A percentile compares a stretch with the other conserved stretches of the same genome.
Conservation (phyloP, 495 filamentous ascomycete genomes). For the Podospora tetraspora region DNA sequence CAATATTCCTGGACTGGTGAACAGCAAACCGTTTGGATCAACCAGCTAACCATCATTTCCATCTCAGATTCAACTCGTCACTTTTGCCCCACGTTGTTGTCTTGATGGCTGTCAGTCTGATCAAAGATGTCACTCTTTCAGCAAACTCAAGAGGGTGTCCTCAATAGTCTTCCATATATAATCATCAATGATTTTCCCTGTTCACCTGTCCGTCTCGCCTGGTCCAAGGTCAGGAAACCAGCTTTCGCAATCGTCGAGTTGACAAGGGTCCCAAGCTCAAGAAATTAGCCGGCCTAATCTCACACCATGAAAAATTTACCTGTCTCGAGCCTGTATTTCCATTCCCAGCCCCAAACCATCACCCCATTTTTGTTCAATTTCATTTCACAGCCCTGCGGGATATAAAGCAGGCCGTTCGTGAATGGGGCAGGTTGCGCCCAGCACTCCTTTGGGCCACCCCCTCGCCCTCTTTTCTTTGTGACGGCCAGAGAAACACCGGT, state of each 20-base stretch:
- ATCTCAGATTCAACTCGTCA: not conserved
- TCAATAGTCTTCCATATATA: not conserved
- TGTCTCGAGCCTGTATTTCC: not conserved
- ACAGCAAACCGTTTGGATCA: not conserved
- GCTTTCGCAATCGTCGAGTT: not conserved
- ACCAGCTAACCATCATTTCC: conserved; percentile 6
- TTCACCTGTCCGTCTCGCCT: not conserved
- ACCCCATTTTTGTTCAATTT: no score
- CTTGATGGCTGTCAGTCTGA: not conserved
- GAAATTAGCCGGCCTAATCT: not conserved
- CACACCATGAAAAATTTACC: no score
- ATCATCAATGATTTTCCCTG: not conserved
- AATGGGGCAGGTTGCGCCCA: not conserved
- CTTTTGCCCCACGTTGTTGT: not conserved
- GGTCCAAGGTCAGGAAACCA: not conserved
- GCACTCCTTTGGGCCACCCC: not conserved
- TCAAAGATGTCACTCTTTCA: not conserved
- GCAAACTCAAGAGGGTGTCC: not conserved
- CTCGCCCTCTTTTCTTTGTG: not conserved
- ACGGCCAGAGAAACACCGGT: not conserved
- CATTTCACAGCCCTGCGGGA: no score
- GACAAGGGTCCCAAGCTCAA: not conserved
- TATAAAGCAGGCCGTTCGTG: not conserved
- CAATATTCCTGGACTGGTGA: conserved; percentile 10
- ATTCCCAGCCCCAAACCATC: not conserved